phyloP scores from a whole-genome alignment of 2,329 filamentous ascomycete species.

The Xylaria sp. region DNA sequence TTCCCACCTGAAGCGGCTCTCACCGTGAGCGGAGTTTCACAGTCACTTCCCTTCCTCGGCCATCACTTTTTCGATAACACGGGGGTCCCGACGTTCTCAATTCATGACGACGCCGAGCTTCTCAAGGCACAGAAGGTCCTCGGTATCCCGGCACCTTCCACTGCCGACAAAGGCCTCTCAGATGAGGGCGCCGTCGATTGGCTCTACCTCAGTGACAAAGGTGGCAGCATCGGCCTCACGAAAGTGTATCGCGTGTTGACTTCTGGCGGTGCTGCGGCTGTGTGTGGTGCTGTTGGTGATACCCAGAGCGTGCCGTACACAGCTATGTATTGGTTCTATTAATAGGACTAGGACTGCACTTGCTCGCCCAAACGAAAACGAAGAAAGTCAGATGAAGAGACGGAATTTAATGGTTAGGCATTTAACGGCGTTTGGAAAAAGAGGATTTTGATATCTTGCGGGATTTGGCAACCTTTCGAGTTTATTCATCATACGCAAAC shows the following conservation, averaged over 20 bases:
- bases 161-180: slow-evolving; percentile 59
- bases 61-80: slow-evolving; percentile 73
- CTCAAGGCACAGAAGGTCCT: slow-evolving; percentile 61
- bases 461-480: background rate
- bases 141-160: slow-evolving; percentile 62
- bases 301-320: slow-evolving; percentile 65
- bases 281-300: slow-evolving; percentile 56
- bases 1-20: slow-evolving; percentile 57
- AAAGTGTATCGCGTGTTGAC: slow-evolving; percentile 67
- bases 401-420: slow-evolving; percentile 21
- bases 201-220: slow-evolving; percentile 60
- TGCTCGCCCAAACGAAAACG: background rate
- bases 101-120: slow-evolving; percentile 57
- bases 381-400: background rate
- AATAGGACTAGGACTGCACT: background rate
- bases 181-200: slow-evolving; percentile 65
- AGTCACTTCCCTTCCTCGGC: slow-evolving; percentile 61
- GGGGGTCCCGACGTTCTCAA: slow-evolving; percentile 69
- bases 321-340: slow-evolving; percentile 69
- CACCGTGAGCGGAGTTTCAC: slow-evolving; percentile 48
- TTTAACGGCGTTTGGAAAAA: slow-evolving; percentile 36
- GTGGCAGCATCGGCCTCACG: slow-evolving; percentile 53
- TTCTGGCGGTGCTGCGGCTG: slow-evolving; percentile 60
- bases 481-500: slow-evolving; percentile 5
- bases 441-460: slow-evolving; percentile 17